These are phyloP conservation scores for Mrakia blollopis DNA, from an alignment of 768 basidiomycete genomes.

Conservation along the genomic window DNA sequence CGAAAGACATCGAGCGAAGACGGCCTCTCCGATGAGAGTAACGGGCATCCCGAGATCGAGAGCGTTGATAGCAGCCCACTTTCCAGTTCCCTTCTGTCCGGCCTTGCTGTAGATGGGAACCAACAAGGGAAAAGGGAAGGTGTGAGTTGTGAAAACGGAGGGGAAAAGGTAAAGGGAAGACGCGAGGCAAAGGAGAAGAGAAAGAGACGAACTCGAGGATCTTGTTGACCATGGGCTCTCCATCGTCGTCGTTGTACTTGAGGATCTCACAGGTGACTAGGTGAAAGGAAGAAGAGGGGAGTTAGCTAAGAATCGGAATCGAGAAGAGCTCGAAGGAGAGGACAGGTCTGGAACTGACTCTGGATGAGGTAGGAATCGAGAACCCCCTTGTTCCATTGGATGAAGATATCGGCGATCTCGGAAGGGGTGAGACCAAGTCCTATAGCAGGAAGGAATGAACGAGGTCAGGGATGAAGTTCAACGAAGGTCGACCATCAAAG, in stretches of 20 bases:
- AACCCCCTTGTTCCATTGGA: conserved; percentile 87
- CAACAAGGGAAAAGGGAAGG: background rate
- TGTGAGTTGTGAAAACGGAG: background rate
- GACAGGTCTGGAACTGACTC: conserved; percentile 41
- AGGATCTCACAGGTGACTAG: conserved; percentile 73
- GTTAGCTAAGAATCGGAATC: background rate
- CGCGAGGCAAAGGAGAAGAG: background rate
- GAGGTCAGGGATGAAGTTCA: background rate
- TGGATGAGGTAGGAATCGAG: conserved; percentile 99
- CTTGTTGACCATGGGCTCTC: conserved; percentile 81
- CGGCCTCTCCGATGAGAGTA: conserved; percentile 97
- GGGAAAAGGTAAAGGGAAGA: background rate
- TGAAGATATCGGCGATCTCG: conserved; percentile 92
- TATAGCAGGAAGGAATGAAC: conserved; percentile 45
- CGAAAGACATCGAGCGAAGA: conserved; percentile 96
- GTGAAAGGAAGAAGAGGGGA: background rate
- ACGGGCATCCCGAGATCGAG: conserved; percentile 78
- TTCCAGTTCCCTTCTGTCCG: conserved; percentile 98
- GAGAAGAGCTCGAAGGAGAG: no score
- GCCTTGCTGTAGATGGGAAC: conserved; percentile 51
- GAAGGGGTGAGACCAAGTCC: conserved; percentile 78
- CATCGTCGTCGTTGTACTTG: conserved; percentile 94
- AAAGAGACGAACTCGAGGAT: conserved; percentile 62
- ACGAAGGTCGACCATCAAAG: background rate
- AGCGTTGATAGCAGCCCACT: conserved; percentile 95